Evolutionary conservation across 2,329 filamentous ascomycete genomes (phyloP), one percentile per base, ranked within the genome.

Genomic region (Colletotrichum camelliae): DNA sequence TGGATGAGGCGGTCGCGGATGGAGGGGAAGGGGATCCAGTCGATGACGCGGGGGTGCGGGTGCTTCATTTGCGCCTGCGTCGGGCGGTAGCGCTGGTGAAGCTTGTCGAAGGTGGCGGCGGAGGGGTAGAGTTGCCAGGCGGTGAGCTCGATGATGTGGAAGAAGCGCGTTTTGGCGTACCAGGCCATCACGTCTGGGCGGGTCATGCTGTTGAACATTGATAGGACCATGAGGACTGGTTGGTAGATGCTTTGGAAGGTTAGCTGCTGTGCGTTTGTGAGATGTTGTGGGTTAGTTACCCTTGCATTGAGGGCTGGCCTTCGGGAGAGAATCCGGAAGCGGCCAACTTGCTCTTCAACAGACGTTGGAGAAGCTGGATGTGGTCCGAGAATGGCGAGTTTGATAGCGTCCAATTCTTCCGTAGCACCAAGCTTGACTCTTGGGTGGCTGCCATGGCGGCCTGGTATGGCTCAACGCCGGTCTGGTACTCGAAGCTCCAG

Each of bases 161-260:
- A 83, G 75, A 83, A 83, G 7, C 82, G 79, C 3, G 82, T 84
- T 31, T 83, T 89, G 12, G 86, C 89, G 7, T 84, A 84, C 81
- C 81, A 83, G 1, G 81, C 79, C 78, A 84, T 84, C 37, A 82
- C 82, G 55, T 83, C 83, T 5, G 83, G 83, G 0, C 83, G 77
- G 0, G 82, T 83, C 66, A 84, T 79, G 77, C 82, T 83, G 71
- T 84, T 84, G 74, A 84, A 84, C 76, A 84, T 80, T 24, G 82
- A 79, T 2, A 84, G 70, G 1, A 83, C 81, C 79, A 81, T 83
- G 4, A 80, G 70, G 0, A 83, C 81, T 0, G 80, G 78, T 52
- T 83, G 81, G 7, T 83, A 83, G 1, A 21, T 9, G 6, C 58
- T 62, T 52, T 8, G n/a, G 10, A 4, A 0, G 13, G 60, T 72